Conservation (phyloP, 2,329 filamentous ascomycete species). For the Xylaria sp. region DNA sequence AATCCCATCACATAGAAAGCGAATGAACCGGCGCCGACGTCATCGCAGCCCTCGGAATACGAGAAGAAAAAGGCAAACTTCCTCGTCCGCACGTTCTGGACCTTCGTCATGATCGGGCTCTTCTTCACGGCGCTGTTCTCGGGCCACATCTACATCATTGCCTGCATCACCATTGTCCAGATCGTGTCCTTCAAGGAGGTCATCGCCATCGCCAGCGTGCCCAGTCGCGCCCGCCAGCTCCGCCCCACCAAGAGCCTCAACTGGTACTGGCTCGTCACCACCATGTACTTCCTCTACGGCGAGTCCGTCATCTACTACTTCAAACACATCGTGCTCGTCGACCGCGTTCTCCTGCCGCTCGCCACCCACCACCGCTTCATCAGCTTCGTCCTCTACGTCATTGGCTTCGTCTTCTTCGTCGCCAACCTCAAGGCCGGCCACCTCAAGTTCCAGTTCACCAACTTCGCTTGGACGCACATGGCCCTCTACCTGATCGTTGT, state of each 20-base stretch:
- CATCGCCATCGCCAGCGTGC: slow-evolving; percentile 95
- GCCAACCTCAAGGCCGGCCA: slow-evolving; percentile 92
- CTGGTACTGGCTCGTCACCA: slow-evolving; percentile 99
- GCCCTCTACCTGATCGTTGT: slow-evolving; percentile 97
- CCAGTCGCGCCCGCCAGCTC: slow-evolving; percentile 88
- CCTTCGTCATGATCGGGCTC: slow-evolving; percentile 92
- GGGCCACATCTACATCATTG: slow-evolving; percentile 97
- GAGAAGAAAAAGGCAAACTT: slow-evolving; percentile 99
- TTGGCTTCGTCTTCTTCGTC: slow-evolving; percentile 99
- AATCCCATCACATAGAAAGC: slow-evolving; percentile 52
- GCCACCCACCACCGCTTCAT: slow-evolving; percentile 99
- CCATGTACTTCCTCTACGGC: slow-evolving; percentile 99
- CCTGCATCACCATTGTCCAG: slow-evolving; percentile 90
- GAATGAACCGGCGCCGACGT: slow-evolving; percentile 48
- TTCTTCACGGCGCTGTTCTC: slow-evolving; percentile 95
- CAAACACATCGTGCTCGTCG: slow-evolving; percentile 96
- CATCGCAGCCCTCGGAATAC: slow-evolving; percentile 71
- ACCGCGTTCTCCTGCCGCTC: slow-evolving; percentile 90
- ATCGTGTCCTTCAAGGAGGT: slow-evolving; percentile 99
- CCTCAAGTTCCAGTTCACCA: slow-evolving; percentile 98
- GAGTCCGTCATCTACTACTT: slow-evolving; percentile 99
- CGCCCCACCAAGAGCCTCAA: slow-evolving; percentile 96
- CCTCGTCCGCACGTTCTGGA: slow-evolving; percentile 97
- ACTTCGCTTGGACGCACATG: slow-evolving; percentile 99
- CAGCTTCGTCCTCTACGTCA: slow-evolving; percentile 97